Conservation (phyloP, 345 rosid genomes). For the Ricinus communis region DNA sequence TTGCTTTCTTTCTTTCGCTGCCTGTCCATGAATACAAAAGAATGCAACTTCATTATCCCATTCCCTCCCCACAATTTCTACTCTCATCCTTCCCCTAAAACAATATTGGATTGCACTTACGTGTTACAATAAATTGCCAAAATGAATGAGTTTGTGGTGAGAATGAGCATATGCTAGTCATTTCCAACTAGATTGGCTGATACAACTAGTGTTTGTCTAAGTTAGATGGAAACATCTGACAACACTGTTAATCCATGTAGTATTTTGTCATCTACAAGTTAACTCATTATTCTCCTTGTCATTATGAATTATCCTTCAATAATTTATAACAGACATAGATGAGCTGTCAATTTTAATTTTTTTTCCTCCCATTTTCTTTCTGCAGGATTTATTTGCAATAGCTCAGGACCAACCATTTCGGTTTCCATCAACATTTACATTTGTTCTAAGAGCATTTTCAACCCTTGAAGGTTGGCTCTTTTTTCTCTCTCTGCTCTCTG, state of each 20-base stretch:
- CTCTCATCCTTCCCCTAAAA: neutral
- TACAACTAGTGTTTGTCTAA: neutral
- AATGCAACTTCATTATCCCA: neutral
- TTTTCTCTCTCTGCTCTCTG: slow-evolving; percentile 20
- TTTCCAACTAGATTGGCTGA: neutral
- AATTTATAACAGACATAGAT: neutral
- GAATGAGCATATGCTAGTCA: neutral
- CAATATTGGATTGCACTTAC: neutral
- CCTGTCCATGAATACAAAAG: neutral
- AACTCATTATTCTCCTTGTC: neutral
- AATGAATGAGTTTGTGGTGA: neutral
- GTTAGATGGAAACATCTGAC: neutral
- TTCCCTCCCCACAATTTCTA: neutral
- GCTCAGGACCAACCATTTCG: slow-evolving; percentile 95
- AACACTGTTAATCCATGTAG: neutral
- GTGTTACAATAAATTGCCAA: neutral
- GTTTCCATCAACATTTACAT: slow-evolving; percentile 86
- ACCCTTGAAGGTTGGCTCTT: slow-evolving; percentile 99
- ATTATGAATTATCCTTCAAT: neutral
- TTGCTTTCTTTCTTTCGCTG: neutral
- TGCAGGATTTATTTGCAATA: slow-evolving; percentile 91
- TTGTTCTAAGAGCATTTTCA: slow-evolving; percentile 86
- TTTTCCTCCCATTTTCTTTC: slow-evolving; percentile 3
- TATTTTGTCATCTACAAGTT: neutral
- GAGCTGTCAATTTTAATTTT: neutral